phyloP scores from a whole-genome alignment of 495 filamentous ascomycete genomes.

The Lophiostoma macrostomum region DNA sequence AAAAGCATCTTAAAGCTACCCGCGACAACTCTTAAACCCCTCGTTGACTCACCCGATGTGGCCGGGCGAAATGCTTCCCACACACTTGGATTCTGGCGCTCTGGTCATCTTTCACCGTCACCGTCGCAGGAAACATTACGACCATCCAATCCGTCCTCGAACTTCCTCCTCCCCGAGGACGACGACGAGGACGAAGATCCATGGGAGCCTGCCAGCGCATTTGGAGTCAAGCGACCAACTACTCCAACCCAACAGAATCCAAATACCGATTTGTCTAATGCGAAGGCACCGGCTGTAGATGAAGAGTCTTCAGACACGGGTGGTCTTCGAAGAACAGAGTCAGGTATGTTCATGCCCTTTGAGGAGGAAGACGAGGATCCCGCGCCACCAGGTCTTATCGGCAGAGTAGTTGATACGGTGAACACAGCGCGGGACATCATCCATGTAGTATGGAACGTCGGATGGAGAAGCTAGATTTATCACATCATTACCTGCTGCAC shows the following conservation, averaged over 20 bases:
- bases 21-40: constrained; percentile 87
- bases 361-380: constrained; percentile 67
- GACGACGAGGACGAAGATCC: constrained; percentile 62
- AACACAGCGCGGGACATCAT: constrained; percentile 96
- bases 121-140: constrained; percentile 74
- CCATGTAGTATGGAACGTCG: constrained; percentile 97
- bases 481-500: neutral
- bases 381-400: constrained; percentile 62
- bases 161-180: constrained; percentile 58
- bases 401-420: constrained; percentile 85
- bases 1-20: constrained; percentile 93
- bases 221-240: constrained; percentile 15
- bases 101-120: constrained; percentile 56
- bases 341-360: constrained; percentile 84
- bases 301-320: constrained; percentile 19
- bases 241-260: constrained; percentile 8
- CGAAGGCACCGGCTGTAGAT: neutral
- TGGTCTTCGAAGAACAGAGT: constrained; percentile 65
- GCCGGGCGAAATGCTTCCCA: constrained; percentile 45
- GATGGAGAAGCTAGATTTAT: constrained; percentile 60
- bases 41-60: constrained; percentile 70
- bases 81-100: constrained; percentile 38
- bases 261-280: neutral
- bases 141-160: constrained; percentile 65
- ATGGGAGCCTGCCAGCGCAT: constrained; percentile 47